Base-by-base conservation (phyloP, 2,329 filamentous ascomycete species). In the Neospermospora avenae region DNA sequence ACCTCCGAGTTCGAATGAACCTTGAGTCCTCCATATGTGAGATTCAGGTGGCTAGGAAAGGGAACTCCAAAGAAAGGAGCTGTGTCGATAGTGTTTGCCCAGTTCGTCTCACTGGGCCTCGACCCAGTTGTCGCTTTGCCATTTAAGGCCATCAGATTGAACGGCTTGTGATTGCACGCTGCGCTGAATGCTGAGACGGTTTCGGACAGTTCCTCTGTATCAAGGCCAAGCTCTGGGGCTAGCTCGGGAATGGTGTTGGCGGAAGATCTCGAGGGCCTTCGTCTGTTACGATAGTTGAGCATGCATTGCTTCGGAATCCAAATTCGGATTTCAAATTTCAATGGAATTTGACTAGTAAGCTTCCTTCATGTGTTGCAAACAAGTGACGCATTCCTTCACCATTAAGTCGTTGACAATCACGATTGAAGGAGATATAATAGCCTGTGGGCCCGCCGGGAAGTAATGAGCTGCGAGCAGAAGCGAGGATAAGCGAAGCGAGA, bases 381-480 rank as follows among this genome's bases (percentile, higher is more conserved):
- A 77, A 72, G 60, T 77, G 71, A 42, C 72, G 63, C 56, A 73
- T 72, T 7, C 73, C 73, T 64, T 75, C 73, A 48, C 75, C 71
- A 59, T 73, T 74, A 65, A 76, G 75, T n/a, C 73, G 71, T 51
- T 76, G 69, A 64, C 69, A 75, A 10, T 76, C 63, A 24, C 72
- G 65, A 64, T 77, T 77, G 35, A 78, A 75, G 0, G 77, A 74
- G 55, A 77, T 77, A n/a, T 74, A 75, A 60, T 77, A 77, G 64
- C 75, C n/a, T n/a, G 68, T 76, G 72, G 51, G 75, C 72, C 72
- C 74, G 25, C 28, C 31, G 20, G 1, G 16, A 35, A 37, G 16
- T 1, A 25, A 34, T 16, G 18, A 31, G 28, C 28, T 31, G 28
- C 28, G 28, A 2, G 28, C n/a, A 7, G 46, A 34, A 35, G 31